Evolutionary conservation across 805 yeast species (phyloP).

Genomic region (Wickerhamiella occidentalis): DNA sequence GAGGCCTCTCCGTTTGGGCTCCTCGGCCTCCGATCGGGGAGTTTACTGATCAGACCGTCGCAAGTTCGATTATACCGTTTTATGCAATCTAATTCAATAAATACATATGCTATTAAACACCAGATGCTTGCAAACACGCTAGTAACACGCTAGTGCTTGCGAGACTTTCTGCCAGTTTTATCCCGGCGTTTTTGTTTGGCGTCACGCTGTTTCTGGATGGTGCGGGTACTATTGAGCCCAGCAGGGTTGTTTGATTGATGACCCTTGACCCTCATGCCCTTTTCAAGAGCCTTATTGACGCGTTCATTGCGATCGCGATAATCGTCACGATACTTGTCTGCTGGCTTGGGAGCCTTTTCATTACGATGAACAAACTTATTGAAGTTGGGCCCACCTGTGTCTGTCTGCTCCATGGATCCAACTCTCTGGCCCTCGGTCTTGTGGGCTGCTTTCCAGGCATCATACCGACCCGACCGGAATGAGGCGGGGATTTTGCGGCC

Average conservation of each 20-base stretch:
- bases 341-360: conserved; percentile 69
- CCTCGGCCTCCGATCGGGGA: too few species aligned
- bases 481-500: conserved; percentile 90
- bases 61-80: too few species aligned
- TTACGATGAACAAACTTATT: conserved; percentile 56
- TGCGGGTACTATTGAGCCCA: conserved; percentile 58
- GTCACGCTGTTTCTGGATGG: conserved; percentile 67
- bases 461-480: conserved; percentile 80
- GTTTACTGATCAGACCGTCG: too few species aligned
- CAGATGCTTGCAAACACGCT: too few species aligned
- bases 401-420: conserved; percentile 20
- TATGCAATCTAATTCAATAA: not conserved
- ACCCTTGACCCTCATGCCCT: conserved; percentile 58
- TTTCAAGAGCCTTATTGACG: conserved; percentile 65
- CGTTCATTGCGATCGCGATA: conserved; percentile 69
- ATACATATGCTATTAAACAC: not conserved
- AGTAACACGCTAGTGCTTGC: not conserved
- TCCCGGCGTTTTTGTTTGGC: conserved; percentile 58
- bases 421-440: conserved; percentile 36
- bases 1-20: too few species aligned
- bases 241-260: conserved; percentile 25
- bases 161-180: conserved; percentile 32
- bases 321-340: conserved; percentile 86
- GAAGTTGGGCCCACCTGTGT: conserved; percentile 22
- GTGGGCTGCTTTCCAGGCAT: conserved; percentile 76